Evolutionary conservation across 306 rosid genomes (phyloP).

Genomic region (Vicia villosa): DNA sequence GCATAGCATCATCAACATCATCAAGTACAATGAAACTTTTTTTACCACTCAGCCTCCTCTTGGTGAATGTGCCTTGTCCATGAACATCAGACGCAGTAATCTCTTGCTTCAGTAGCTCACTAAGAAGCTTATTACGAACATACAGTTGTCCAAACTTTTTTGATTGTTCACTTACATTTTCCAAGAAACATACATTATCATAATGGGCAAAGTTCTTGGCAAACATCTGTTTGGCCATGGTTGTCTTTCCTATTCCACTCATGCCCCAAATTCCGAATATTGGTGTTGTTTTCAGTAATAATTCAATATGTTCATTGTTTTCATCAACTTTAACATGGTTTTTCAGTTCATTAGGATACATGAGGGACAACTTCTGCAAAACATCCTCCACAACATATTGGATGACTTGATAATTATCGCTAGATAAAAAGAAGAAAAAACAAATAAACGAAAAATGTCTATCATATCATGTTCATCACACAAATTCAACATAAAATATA

Average conservation of each 20-base stretch:
- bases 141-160: neutral
- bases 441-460: neutral
- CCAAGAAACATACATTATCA: too few species aligned
- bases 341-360: neutral
- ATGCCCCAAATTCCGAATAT: conserved; percentile 47
- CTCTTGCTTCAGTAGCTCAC: neutral
- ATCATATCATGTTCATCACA: too few species aligned
- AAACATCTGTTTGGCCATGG: conserved; percentile 27
- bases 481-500: too few species aligned
- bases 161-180: conserved; percentile 28
- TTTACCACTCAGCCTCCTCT: conserved; percentile 2
- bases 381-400: conserved; percentile 24
- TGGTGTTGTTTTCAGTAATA: neutral
- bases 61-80: neutral
- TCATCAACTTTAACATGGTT: conserved; percentile 14
- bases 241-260: conserved; percentile 32
- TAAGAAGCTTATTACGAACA: conserved; percentile 10
- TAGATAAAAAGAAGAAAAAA: neutral
- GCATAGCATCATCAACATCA: neutral
- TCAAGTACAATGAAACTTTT: conserved; percentile 35
- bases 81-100: neutral
- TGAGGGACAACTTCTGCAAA: neutral
- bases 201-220: conserved; percentile 2
- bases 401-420: conserved; percentile 18
- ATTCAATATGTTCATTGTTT: neutral